Evolutionary conservation across 169 alveolate genomes (phyloP).

Genomic region (Perkinsus olseni): DNA sequence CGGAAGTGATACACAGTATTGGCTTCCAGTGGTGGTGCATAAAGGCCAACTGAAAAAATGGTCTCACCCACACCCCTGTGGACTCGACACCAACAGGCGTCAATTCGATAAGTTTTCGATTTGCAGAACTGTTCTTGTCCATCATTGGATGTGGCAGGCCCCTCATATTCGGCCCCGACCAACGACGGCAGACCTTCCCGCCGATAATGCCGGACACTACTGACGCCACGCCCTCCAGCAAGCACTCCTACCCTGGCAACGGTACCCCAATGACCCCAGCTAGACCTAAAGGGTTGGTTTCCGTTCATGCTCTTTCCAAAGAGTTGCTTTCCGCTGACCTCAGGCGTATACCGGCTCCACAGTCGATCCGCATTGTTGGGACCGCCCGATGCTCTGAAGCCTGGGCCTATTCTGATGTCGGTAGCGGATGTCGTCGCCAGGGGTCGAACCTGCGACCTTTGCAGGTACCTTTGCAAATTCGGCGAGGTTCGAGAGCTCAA

Average conservation of each 20-base stretch:
- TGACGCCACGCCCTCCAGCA: background rate
- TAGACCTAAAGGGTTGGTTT: background rate
- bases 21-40: too few relatives aligned
- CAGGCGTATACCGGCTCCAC: background rate
- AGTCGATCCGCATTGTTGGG: background rate
- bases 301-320: background rate
- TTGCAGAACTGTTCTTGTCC: too few relatives aligned
- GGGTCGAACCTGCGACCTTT: background rate
- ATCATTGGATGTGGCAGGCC: background rate
- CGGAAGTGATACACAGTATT: too few relatives aligned
- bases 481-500: background rate
- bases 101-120: too few relatives aligned
- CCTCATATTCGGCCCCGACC: background rate
- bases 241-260: background rate
- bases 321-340: background rate
- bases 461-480: background rate
- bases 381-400: background rate
- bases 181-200: background rate
- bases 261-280: background rate
- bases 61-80: too few relatives aligned
- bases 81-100: too few relatives aligned
- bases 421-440: background rate
- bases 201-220: background rate
- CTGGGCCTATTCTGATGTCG: background rate
- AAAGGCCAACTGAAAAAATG: too few relatives aligned